A percentile compares a stretch with the other conserved stretches of the same genome.
phyloP scores from a whole-genome alignment of 208 protist species.

The Vickermania ingenoplastis region DNA sequence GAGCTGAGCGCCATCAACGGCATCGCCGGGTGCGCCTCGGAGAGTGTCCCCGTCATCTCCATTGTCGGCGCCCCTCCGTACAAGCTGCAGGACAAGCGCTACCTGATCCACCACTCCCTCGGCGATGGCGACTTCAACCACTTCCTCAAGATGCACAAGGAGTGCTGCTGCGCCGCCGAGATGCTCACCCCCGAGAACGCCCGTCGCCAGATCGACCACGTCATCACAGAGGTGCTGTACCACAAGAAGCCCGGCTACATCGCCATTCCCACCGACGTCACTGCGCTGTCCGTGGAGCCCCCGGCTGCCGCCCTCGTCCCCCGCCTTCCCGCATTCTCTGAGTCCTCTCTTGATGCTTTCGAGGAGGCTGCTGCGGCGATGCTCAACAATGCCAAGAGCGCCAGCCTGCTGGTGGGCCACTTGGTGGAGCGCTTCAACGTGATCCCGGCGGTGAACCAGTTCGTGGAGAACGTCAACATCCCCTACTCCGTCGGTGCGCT shows the following conservation, averaged over 20 bases:
- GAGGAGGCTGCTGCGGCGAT: constrained; percentile 11
- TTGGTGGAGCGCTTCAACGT: constrained; percentile 24
- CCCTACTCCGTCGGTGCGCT: constrained; percentile 22
- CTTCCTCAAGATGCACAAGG: constrained; percentile 22
- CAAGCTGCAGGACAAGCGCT: constrained; percentile 12
- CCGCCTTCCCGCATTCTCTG: constrained; percentile 12
- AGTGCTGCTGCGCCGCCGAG: constrained; percentile 27
- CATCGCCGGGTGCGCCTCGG: constrained; percentile 21
- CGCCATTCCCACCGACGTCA: constrained; percentile 24
- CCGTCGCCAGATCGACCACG: constrained; percentile 36
- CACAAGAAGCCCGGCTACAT: constrained; percentile 47
- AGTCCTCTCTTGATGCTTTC: constrained; percentile 20
- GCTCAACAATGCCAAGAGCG: constrained; percentile 12
- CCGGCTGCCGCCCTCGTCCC: constrained; percentile 22
- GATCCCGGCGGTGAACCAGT: constrained; percentile 14
- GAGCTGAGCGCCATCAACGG: constrained; percentile 40
- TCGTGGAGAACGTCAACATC: constrained; percentile 32
- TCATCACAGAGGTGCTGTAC: constrained; percentile 36
- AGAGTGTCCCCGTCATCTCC: constrained; percentile 36
- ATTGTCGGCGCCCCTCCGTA: constrained; percentile 26
- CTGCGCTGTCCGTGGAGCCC: constrained; percentile 19
- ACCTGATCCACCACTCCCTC: constrained; percentile 41
- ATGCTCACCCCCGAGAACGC: constrained; percentile 35
- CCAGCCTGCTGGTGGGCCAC: constrained; percentile 29
- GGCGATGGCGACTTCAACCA: constrained; percentile 35